These are phyloP conservation scores for Colletotrichum eleusines DNA, from an alignment of 2,329 filamentous ascomycete genomes.

Conservation along the genomic window DNA sequence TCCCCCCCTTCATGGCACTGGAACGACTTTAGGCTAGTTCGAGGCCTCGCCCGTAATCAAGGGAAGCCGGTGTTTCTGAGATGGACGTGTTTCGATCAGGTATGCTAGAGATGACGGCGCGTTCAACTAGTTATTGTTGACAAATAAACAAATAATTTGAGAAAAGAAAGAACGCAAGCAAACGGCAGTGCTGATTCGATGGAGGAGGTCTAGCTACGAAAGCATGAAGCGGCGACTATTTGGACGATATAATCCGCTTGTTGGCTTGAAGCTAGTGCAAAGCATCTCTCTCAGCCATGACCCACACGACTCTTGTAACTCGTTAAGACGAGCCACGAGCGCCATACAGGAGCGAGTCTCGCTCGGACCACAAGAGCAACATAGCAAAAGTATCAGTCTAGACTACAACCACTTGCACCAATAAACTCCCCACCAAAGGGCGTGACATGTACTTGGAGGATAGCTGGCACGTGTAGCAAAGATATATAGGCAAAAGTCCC, in stretches of 20 bases:
- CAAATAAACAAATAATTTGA: too few species aligned
- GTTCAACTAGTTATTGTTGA: background rate
- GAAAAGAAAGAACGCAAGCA: too few species aligned
- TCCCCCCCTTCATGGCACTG: background rate
- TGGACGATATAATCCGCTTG: too few species aligned
- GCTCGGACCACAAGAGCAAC: background rate
- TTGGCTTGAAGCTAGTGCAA: too few species aligned
- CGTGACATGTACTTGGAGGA: background rate
- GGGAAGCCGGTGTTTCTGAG: background rate
- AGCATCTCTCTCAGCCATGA: too few species aligned
- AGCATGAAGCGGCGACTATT: too few species aligned
- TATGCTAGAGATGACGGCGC: background rate
- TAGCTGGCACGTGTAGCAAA: background rate
- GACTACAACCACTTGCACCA: too few species aligned
- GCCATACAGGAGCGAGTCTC: background rate
- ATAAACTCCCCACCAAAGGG: too few species aligned
- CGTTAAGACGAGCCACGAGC: background rate
- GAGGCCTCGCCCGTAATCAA: background rate
- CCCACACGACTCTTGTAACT: background rate
- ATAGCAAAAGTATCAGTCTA: background rate
- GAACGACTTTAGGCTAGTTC: background rate
- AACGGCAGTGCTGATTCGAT: background rate
- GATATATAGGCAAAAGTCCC: background rate
- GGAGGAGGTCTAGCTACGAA: background rate
- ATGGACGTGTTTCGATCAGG: background rate